These are phyloP conservation scores for Ceriops zippeliana DNA, from an alignment of 345 rosid species.

Conservation along the genomic window DNA sequence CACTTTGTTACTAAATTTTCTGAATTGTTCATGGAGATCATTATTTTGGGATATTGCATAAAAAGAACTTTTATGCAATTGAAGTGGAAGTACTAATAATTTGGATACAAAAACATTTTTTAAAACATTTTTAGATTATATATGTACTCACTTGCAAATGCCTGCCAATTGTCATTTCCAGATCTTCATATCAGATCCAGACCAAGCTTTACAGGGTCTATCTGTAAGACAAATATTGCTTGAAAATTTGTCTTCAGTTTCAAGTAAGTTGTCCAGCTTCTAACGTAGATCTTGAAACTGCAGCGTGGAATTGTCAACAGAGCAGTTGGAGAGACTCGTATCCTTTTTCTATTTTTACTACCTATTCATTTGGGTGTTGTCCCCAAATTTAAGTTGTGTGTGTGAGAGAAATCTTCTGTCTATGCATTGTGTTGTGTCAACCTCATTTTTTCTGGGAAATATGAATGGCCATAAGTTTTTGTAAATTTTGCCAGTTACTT, in stretches of 20 bases:
- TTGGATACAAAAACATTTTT: neutral
- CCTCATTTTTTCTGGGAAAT: neutral
- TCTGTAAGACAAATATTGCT: slow-evolving; percentile 49
- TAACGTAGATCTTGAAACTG: slow-evolving; percentile 28
- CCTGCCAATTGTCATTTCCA: slow-evolving; percentile 28
- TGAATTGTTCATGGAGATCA: no score
- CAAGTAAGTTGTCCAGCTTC: slow-evolving; percentile 19
- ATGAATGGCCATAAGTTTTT: neutral
- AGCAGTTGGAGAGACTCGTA: slow-evolving; percentile 94
- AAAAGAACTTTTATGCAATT: neutral
- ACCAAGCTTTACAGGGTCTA: slow-evolving; percentile 61
- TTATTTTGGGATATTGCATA: neutral
- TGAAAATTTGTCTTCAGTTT: slow-evolving; percentile 8
- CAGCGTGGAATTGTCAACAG: slow-evolving; percentile 81
- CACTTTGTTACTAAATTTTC: neutral
- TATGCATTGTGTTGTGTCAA: neutral
- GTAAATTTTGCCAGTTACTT: slow-evolving; percentile 25
- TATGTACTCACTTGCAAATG: slow-evolving; percentile 11
- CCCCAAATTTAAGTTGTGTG: no score
- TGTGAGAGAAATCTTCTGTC: neutral
- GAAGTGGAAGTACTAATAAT: neutral
- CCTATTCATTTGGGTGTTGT: no score
- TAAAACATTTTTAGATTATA: no score
- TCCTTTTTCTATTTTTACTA: slow-evolving; percentile 31
- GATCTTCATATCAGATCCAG: slow-evolving; percentile 44